phyloP scores from a whole-genome alignment of 768 basidiomycete genomes.

The Lactarius psammicola region DNA sequence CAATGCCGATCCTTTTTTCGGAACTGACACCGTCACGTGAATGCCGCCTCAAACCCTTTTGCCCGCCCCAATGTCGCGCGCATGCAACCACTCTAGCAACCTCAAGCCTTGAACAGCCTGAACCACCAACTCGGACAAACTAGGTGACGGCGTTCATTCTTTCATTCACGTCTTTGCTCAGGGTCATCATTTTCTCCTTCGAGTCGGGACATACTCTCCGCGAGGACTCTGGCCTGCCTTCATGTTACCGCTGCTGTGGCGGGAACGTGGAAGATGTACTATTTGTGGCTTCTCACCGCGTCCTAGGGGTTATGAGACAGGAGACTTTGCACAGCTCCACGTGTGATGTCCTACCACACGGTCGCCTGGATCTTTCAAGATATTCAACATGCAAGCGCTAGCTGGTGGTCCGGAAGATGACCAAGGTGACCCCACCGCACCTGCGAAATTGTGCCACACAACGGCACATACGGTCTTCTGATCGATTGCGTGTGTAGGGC shows the following conservation, averaged over 20 bases:
- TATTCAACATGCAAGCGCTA: neutral
- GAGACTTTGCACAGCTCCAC: slow-evolving; percentile 7
- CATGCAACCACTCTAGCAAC: neutral
- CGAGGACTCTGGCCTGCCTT: slow-evolving; percentile 1
- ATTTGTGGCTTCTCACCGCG: neutral
- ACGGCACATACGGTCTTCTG: slow-evolving; percentile 4
- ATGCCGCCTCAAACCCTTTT: neutral
- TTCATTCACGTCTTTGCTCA: neutral
- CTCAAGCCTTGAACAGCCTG: neutral
- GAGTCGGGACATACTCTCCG: neutral
- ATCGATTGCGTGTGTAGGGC: slow-evolving; percentile 14
- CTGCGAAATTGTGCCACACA: neutral
- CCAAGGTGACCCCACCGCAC: slow-evolving; percentile 5
- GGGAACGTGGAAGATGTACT: slow-evolving; percentile 1
- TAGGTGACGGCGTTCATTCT: neutral
- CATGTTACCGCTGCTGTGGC: slow-evolving; percentile 6
- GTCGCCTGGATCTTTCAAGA: neutral
- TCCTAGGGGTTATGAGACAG: slow-evolving; percentile 21
- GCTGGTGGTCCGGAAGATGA: neutral
- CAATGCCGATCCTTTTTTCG: neutral
- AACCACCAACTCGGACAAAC: neutral
- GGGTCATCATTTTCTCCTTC: neutral
- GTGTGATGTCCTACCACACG: slow-evolving; percentile 9
- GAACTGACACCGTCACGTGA: slow-evolving; percentile 6
- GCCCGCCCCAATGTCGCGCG: neutral